Conservation (phyloP, 1,284 basidiomycete genomes). For the Boletus chippewaensis region DNA sequence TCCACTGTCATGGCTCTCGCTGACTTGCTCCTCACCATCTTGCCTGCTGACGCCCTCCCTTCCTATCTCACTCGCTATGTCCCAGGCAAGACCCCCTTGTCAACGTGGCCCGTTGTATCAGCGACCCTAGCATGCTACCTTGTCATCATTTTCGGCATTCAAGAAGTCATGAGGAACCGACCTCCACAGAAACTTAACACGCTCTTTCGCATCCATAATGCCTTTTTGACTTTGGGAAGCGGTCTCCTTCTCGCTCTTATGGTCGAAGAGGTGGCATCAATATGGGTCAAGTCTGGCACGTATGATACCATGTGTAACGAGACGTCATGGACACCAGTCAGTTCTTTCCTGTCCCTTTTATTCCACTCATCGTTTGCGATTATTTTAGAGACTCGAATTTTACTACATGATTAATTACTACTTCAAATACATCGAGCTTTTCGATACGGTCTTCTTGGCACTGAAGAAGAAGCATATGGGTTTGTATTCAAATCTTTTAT, state of each 20-base stretch:
- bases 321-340: constrained; percentile 78
- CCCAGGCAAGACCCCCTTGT: constrained; percentile 70
- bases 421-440: constrained; percentile 90
- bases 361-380: constrained; percentile 11
- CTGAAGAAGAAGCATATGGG: constrained; percentile 96
- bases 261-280: constrained; percentile 83
- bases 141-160: constrained; percentile 81
- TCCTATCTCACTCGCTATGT: constrained; percentile 62
- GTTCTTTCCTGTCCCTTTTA: constrained; percentile 26
- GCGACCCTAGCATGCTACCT: constrained; percentile 76
- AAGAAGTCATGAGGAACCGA: constrained; percentile 77
- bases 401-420: constrained; percentile 99
- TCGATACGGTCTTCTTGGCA: constrained; percentile 97
- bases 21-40: constrained; percentile 55
- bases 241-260: constrained; percentile 78
- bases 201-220: constrained; percentile 91
- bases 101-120: constrained; percentile 69
- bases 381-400: constrained; percentile 67
- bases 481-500: constrained; percentile 35
- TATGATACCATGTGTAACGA: constrained; percentile 78
- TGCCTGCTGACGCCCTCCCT: constrained; percentile 53
- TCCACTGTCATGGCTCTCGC: constrained; percentile 61
- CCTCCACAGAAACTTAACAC: constrained; percentile 73
- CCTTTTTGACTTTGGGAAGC: constrained; percentile 80
- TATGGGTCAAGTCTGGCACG: constrained; percentile 62